Base-by-base conservation (phyloP, 2,329 filamentous ascomycete genomes). In the Diaporthe ilicicola region DNA sequence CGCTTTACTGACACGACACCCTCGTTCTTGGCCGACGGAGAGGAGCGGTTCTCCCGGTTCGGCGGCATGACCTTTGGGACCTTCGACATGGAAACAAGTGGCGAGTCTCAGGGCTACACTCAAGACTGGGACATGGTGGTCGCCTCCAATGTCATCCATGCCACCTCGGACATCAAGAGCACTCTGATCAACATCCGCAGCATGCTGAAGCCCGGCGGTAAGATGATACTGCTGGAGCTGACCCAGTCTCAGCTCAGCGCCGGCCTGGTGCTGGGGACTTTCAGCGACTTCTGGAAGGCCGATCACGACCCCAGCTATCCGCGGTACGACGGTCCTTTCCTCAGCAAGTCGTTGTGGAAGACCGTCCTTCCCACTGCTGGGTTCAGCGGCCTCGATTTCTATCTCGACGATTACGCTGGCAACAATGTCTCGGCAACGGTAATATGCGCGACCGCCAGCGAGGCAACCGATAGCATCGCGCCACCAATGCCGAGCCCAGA, bases 201-300 rank as follows among this genome's bases (percentile, higher is more conserved):
- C 1, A 67, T 82, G 2, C 69, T 82, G 0, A 79, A 77, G n/a
- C 78, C 82, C 0, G 80, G 78, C 3, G 83, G 83, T 0, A 78
- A 79, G 42, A 73, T 85, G 5, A 24, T 75, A 1, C n/a, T 75
- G 3, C 22, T 71, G 12, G 74, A 75, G 68, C 68, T 70, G n/a
- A 73, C 71, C 9, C 44, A 68, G 46, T 34, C 48, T 15, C 22
- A 29, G 22, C 22, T 51, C 22, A 29, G 48, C 48, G 46, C 48
- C 12, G 24, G 48, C 22, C 12, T 51, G 22, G 48, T 51, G 24
- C 22, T 51, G 48, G 42, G 48, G 27, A n/a, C 55, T 19, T 50
- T 50, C 61, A 15, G 32, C 75, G 9, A 74, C 82, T 24, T 73
- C 78, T 10, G 81, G 80, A 15, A 82, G 81, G 81, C 82, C 81